Base-by-base conservation (phyloP, 1,284 basidiomycete genomes). In the Tylopilus orsonianus region DNA sequence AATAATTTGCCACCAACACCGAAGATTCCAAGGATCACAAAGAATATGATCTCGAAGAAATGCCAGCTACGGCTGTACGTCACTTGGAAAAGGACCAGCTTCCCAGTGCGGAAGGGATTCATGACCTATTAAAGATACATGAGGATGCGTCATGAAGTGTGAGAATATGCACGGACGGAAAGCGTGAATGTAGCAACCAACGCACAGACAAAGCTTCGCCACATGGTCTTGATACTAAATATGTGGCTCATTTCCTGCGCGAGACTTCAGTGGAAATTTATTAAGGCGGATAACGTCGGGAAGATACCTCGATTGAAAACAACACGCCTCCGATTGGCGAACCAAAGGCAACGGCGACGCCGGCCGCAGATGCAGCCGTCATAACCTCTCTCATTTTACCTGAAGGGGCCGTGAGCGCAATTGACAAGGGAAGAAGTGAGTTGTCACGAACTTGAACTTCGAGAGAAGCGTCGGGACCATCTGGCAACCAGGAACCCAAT, bases 31-130 rank as follows among this genome's bases (percentile, higher is more conserved):
- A 99, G 82, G 52, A 99, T 79, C 45, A 98, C 78, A 71, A 94
- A 97, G 67, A 95, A 90, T n/a, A 96, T 85, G 46, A 99, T 92
- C 67, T 98, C 97, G 65, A 99, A 99, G 72, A 97, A 98, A 67
- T 99, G 96, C 97, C 97, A 99, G 62, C 96, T 93, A 24, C 95
- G 80, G 66, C 92, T 93, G 69, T 99, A 99, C 6, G 94, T 96
- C 54, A 99, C 93, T 67, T 97, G 93, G 75, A 99, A 99, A 53
- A 98, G 73, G 60, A 99, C 97, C 24, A 99, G 84, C 67, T 99
- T 99, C 30, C 97, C 97, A 0, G 97, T 99, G 22, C 95, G 81
- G 73, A 94, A 99, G 1, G 97, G 97, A 65, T 99, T 98, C 89
- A 99, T 95, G 3, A 91, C 90, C 88, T 94, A 43, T 39, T 43